Base-by-base conservation (phyloP, 2,329 filamentous ascomycete species). In the Escovopsis sp. region DNA sequence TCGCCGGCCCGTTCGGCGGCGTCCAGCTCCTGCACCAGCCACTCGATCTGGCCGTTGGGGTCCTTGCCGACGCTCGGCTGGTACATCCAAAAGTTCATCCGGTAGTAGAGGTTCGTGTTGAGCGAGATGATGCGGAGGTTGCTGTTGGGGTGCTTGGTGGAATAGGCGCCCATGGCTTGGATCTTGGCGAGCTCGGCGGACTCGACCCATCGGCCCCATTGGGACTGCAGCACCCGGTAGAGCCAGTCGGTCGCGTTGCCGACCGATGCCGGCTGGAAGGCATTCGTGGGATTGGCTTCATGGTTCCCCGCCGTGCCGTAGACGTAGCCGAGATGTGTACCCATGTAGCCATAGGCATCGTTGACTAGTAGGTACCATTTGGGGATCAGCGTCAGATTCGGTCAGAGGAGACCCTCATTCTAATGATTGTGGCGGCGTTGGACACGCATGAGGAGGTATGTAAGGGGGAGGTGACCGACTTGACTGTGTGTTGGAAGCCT, bases 21-120 rank as follows among this genome's bases (percentile, higher is more conserved):
- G 41, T 71, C 64, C 0, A 79, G 66, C 50, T 78, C 68, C 4
- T 50, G 42, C 5, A 72, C 67, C 7, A 78, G 61, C 69, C 73
- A 77, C 12, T 62, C 56, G 4, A 77, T 59, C 52, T 75, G 67
- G 11, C 61, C 61, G 51, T 65, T 65, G 3, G 72, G 73, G 50
- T 77, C 73, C 11, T 54, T 40, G 12, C 45, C 46, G 60, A 72
- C 67, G 1, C 63, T 59, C 38, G 67, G 61, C 47, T 68, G 61
- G 49, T 73, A 77, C 33, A 72, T 54, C 59, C 67, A 72, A 53
- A 70, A 73, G 59, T 79, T 77, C 46, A 66, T 58, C n/a, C 63
- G 66, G 54, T 78, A 77, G 57, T 70, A 76, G 46, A 76, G 56
- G 53, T 77, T 74, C 15, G 71, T 76, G 60, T 73, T 77, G 49